A percentile compares a stretch with the other conserved stretches of the same genome.
phyloP scores from a whole-genome alignment of 1,139 yeast genomes.

The Hyphopichia khmerensis region DNA sequence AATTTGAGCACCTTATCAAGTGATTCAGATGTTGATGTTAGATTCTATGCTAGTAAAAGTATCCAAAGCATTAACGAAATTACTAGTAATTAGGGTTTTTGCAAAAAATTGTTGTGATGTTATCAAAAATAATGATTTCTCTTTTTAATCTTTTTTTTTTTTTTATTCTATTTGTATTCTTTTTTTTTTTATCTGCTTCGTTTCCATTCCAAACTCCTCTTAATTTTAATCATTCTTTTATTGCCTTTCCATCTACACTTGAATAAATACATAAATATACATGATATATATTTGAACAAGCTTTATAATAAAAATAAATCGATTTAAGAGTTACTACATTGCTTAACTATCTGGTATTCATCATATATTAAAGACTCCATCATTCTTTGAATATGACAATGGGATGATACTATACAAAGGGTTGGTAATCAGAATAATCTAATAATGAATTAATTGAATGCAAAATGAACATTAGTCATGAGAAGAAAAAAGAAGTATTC shows the following conservation, averaged over 20 bases:
- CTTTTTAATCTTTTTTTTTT: not conserved
- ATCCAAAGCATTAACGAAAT: constrained; percentile 34
- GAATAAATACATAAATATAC: not conserved
- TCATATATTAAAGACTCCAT: too few species aligned
- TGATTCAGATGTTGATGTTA: constrained; percentile 87
- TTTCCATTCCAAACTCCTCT: not conserved
- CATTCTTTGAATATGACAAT: too few species aligned
- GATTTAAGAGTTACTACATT: too few species aligned
- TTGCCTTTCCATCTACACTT: not conserved
- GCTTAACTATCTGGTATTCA: too few species aligned
- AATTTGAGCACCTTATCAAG: constrained; percentile 61
- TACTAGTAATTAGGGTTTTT: not conserved
- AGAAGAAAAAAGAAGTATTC: not conserved
- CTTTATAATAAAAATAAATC: too few species aligned
- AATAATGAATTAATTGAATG: not conserved
- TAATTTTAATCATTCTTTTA: not conserved
- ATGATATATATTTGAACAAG: not conserved
- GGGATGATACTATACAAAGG: not conserved
- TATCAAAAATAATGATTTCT: constrained; percentile 1
- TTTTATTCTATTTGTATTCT: not conserved
- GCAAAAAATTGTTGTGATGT: not conserved
- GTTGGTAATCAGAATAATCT: too few species aligned
- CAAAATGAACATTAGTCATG: not conserved
- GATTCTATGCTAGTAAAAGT: constrained; percentile 75
- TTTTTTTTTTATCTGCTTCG: not conserved